A percentile compares a stretch with the other conserved stretches of the same genome.
These are phyloP conservation scores for Globisporangium okanoganense DNA, from an alignment of 352 stramenopile species.

Conservation along the genomic window DNA sequence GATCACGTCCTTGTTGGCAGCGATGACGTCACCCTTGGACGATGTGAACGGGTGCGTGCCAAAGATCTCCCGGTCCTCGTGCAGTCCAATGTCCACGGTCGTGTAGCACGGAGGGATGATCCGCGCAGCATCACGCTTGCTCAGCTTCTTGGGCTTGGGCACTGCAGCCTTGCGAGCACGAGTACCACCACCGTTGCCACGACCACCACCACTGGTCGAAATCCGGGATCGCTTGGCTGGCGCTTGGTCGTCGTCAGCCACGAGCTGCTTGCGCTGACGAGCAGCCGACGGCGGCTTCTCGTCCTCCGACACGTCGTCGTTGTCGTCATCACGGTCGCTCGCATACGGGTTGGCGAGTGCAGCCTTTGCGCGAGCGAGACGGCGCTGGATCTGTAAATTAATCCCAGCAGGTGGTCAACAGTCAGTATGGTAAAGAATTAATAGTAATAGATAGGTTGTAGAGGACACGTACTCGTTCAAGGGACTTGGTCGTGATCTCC, in stretches of 20 bases:
- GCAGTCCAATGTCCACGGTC: constrained; percentile 39
- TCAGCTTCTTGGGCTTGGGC: constrained; percentile 13
- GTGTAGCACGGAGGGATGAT: constrained; percentile 49
- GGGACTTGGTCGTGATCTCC: constrained; percentile 61
- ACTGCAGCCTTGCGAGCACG: background rate
- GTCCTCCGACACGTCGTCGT: background rate
- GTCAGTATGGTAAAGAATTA: no score
- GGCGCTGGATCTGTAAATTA: constrained; percentile 5
- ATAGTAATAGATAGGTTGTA: no score
- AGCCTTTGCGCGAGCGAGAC: background rate
- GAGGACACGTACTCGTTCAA: constrained; percentile 42
- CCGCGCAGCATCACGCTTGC: constrained; percentile 29
- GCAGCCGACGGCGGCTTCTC: background rate
- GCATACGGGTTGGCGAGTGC: background rate
- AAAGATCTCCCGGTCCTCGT: constrained; percentile 51
- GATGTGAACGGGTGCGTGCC: constrained; percentile 36
- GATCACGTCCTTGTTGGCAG: constrained; percentile 60
- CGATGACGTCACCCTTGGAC: constrained; percentile 43
- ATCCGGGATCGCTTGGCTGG: background rate
- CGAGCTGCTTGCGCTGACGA: constrained; percentile 6
- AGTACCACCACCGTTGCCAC: background rate
- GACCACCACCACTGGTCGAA: background rate
- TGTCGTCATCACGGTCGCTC: background rate
- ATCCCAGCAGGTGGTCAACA: background rate
- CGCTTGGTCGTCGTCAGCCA: background rate